Base-by-base conservation (phyloP, 2,329 filamentous ascomycete species). In the Colletotrichum incanum region DNA sequence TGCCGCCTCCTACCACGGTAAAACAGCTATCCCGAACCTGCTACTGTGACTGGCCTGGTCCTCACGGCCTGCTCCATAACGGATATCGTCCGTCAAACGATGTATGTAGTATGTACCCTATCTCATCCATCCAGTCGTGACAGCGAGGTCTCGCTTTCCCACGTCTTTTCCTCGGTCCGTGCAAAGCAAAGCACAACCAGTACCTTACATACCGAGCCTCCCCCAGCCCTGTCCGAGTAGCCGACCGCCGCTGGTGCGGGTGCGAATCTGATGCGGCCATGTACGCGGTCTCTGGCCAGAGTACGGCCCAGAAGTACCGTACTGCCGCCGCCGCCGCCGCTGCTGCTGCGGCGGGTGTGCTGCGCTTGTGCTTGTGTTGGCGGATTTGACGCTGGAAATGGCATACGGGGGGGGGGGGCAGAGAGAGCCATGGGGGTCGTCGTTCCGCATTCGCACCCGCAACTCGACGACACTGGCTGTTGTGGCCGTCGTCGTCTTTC, bases 311-410 rank as follows among this genome's bases (percentile, higher is more conserved):
- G 58, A 34, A 47, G 55, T 58, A 20, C 55, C 34, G 37, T 58
- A 60, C n/a, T 52, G 55, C 45, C 55, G 55, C n/a, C 43, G 64
- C 34, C 54, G 23, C n/a, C 43, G 55, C 45, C 55, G 55, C n/a
- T 34, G 64, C 34, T 45, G 23, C 47, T 41, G 39, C 34, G 34
- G 55, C 34, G 50, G 49, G 47, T 28, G 28, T 54, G 49, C 49
- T 34, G 55, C 56, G 50, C 58, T 63, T 55, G 39, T 54, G 41
- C 49, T 59, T 54, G 31, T 39, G 34, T 28, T 60, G 54, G 63
- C 63, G 55, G 47, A 34, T 34, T 61, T 61, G 63, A 56, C 64
- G 68, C 68, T 67, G 67, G 58, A 71, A 59, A 63, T 68, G 64
- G 65, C 34, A 52, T 54, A 71, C 31, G 54, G 52, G 67, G 60